Conservation (phyloP, 139 green algal species). For the Chlorella ohadii region DNA sequence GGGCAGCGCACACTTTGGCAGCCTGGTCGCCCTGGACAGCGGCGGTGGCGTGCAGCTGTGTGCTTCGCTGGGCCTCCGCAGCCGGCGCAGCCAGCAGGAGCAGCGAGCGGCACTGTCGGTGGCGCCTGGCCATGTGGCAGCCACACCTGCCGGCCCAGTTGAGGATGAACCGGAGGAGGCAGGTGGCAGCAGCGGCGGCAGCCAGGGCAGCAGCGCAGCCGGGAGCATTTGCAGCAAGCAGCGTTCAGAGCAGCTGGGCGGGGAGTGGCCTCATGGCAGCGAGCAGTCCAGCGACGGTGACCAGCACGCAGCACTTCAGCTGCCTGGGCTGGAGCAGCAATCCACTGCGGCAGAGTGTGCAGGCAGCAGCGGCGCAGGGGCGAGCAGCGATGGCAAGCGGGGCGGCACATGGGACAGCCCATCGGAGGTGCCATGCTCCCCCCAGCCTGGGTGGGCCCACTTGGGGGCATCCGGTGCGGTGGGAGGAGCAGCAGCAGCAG, state of each 20-base stretch:
- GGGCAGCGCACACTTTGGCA: constrained; percentile 23
- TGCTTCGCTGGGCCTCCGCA: background rate
- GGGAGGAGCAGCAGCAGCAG: background rate
- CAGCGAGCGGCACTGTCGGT: background rate
- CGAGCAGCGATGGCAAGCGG: too few relatives aligned
- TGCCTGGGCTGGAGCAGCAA: too few relatives aligned
- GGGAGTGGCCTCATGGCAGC: too few relatives aligned
- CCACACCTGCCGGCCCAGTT: background rate
- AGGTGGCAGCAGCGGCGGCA: background rate
- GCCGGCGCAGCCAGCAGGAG: background rate
- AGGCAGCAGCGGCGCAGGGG: background rate
- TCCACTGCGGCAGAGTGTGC: background rate
- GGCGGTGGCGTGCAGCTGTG: constrained; percentile 3
- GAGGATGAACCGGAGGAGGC: background rate
- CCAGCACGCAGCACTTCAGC: too few relatives aligned
- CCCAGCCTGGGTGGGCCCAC: background rate
- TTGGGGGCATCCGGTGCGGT: background rate
- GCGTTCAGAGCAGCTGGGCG: too few relatives aligned
- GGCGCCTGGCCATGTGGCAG: background rate
- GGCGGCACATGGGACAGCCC: background rate
- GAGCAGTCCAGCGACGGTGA: too few relatives aligned
- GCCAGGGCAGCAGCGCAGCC: background rate
- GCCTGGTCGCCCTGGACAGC: too few relatives aligned
- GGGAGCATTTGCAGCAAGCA: background rate
- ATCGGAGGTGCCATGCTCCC: background rate